A percentile compares a stretch with the other conserved stretches of the same genome.
These are phyloP conservation scores for Piedraia hortae DNA, from an alignment of 2,329 filamentous ascomycete genomes.

Conservation along the genomic window DNA sequence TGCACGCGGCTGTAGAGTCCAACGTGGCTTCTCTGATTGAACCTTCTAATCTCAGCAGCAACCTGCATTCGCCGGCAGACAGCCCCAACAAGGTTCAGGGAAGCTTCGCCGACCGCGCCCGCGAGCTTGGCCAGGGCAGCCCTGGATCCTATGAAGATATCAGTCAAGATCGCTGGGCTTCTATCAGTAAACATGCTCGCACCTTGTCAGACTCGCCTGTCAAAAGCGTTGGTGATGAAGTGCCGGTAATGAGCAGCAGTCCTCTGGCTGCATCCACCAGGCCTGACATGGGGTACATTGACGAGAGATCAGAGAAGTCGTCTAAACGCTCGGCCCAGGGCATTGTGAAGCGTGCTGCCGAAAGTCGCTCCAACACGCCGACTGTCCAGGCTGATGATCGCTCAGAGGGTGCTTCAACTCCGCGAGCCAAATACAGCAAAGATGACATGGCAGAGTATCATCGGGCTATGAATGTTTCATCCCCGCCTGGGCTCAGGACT, in stretches of 20 bases:
- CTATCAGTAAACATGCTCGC: slow-evolving; percentile 17
- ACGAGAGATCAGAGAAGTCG: slow-evolving; percentile 36
- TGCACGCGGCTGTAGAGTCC: slow-evolving; percentile 50
- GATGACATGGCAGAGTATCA: slow-evolving; percentile 28
- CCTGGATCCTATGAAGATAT: slow-evolving; percentile 9
- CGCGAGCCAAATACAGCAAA: slow-evolving; percentile 21
- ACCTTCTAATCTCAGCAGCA: slow-evolving; percentile 40
- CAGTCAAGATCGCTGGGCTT: slow-evolving; percentile 12
- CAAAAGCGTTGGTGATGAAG: slow-evolving; percentile 5
- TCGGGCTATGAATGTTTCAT: slow-evolving; percentile 20
- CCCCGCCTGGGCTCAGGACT: slow-evolving; percentile 19
- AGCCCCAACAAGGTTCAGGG: slow-evolving; percentile 6
- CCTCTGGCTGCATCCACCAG: slow-evolving; percentile 40
- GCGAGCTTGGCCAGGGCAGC: slow-evolving; percentile 5
- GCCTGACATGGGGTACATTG: slow-evolving; percentile 45
- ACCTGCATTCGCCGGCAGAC: slow-evolving; percentile 6
- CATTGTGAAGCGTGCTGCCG: slow-evolving; percentile 31
- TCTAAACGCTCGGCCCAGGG: slow-evolving; percentile 67
- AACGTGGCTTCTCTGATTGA: slow-evolving; percentile 75
- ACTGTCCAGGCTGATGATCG: slow-evolving; percentile 41
- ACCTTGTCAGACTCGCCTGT: slow-evolving; percentile 9
- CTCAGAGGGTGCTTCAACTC: slow-evolving; percentile 19
- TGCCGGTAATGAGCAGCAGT: slow-evolving; percentile 32
- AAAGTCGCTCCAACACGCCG: slow-evolving; percentile 66
- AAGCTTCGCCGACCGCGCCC: slow-evolving; percentile 9